A percentile compares a stretch with the other conserved stretches of the same genome.
phyloP scores from a whole-genome alignment of 768 basidiomycete genomes.

The Suillus cothurnatus region DNA sequence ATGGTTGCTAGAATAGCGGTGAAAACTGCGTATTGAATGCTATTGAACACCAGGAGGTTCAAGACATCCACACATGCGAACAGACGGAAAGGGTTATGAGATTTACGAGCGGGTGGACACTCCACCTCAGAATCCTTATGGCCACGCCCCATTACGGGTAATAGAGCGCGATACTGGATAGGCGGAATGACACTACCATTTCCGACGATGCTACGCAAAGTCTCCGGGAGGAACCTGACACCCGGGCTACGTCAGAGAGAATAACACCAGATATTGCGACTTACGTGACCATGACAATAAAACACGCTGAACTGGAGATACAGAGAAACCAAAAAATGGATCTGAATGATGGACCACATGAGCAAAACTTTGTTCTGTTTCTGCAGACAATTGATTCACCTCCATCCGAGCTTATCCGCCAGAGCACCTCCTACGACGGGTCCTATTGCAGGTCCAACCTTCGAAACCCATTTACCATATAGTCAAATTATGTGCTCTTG shows the following conservation, averaged over 20 bases:
- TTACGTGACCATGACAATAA: constrained; percentile 50
- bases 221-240: constrained; percentile 24
- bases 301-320: constrained; percentile 48
- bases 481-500: neutral
- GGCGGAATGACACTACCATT: constrained; percentile 15
- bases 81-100: constrained; percentile 36
- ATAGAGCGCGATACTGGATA: constrained; percentile 12
- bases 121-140: neutral
- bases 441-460: constrained; percentile 59
- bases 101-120: constrained; percentile 15
- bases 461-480: neutral
- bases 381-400: constrained; percentile 34
- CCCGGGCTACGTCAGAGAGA: neutral
- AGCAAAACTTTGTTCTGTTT: neutral
- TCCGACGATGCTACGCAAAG: constrained; percentile 17
- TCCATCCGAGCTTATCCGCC: constrained; percentile 63
- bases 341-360: constrained; percentile 26
- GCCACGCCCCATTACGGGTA: constrained; percentile 14
- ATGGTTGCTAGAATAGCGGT: constrained; percentile 42
- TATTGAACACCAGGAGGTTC: constrained; percentile 47
- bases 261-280: constrained; percentile 20
- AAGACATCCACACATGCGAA: constrained; percentile 38
- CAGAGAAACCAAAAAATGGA: constrained; percentile 66
- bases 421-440: constrained; percentile 56
- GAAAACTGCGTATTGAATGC: constrained; percentile 53